Evolutionary conservation across 306 rosid genomes (phyloP), one percentile per base, ranked within the genome.

Genomic region (Canavalia ensiformis): DNA sequence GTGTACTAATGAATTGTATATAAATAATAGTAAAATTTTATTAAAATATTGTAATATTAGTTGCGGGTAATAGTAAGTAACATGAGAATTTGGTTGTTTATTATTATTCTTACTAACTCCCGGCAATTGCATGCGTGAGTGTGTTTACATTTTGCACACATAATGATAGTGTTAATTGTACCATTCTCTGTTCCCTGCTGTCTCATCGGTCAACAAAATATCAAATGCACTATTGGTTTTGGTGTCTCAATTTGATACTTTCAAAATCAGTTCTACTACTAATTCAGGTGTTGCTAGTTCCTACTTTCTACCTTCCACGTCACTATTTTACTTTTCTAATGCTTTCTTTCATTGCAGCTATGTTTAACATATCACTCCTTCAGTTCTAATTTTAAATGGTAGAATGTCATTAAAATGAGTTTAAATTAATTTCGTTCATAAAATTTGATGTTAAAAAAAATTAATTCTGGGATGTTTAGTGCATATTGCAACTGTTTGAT

Each of bases 131-230:
- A 51, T 89, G 55, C 89, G 42, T 74, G 1, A 50, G 71, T 50
- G 90, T 83, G 89, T 58, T 70, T 18, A 46, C 63, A 75, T 25
- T 80, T 80, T 71, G 68, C 70, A 58, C 81, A 67, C 42, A 64
- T 47, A 45, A 55, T 60, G 8, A 55, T 57, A 13, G 44, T 29
- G 49, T 54, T 84, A 60, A 60, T 47, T 69, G 50, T 59, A 42
- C 74, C 49, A 4, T 56, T 52, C 34, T 56, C 31, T 63, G 62
- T 51, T 75, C 72, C 29, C n/a, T 70, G 68, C 30, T 49, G 79
- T 31, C 44, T 71, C 13, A n/a, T 33, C 12, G 4, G 75, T 65
- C 68, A 64, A 74, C 81, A 46, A 58, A 75, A 64, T 58, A 57
- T 74, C 76, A 75, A 75, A 42, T 63, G 67, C 42, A 18, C 44